Evolutionary conservation across 495 filamentous ascomycete genomes (phyloP).

Genomic region (Talaromyces adpressus): DNA sequence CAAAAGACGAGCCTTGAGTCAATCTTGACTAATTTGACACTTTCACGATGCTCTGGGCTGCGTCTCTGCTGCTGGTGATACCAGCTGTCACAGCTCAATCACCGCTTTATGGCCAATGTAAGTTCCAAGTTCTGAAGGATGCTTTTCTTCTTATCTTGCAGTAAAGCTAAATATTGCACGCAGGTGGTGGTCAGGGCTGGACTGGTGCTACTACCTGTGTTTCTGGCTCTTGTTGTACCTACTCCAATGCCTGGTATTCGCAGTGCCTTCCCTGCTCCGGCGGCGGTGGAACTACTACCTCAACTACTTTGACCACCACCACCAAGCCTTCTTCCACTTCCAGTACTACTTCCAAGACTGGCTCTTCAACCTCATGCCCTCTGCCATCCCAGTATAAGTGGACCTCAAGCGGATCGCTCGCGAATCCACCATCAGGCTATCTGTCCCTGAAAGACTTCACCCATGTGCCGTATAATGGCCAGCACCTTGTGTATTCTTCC

Average conservation of each 20-base stretch:
- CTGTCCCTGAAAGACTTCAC: conserved; percentile 54
- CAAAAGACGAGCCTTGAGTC: not conserved
- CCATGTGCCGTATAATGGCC: conserved; percentile 40
- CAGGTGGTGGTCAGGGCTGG: not conserved
- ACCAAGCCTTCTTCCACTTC: not conserved
- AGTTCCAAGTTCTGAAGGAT: not conserved
- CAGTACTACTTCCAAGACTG: not conserved
- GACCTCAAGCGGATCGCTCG: conserved; percentile 43
- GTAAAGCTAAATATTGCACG: not conserved
- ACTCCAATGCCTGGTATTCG: conserved; percentile 4
- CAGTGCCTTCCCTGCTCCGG: conserved; percentile 1
- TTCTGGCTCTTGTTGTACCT: conserved; percentile 4
- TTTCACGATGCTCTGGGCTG: conserved; percentile 8
- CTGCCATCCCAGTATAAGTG: conserved; percentile 52
- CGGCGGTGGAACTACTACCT: not conserved
- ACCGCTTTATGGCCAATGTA: conserved; percentile 1
- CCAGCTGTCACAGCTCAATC: conserved; percentile 2
- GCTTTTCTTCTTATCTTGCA: not conserved
- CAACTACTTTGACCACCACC: not conserved
- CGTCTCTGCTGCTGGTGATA: conserved; percentile 6
- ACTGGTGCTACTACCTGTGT: not conserved
- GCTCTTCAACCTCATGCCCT: conserved; percentile 23
- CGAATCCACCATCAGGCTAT: conserved; percentile 43
- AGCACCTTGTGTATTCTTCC: conserved; percentile 50
- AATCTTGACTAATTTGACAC: conserved; percentile 6